A percentile compares a stretch with the other conserved stretches of the same genome.
Conservation (phyloP, 805 yeast genomes). For the Yamadazyma phyllophila region DNA sequence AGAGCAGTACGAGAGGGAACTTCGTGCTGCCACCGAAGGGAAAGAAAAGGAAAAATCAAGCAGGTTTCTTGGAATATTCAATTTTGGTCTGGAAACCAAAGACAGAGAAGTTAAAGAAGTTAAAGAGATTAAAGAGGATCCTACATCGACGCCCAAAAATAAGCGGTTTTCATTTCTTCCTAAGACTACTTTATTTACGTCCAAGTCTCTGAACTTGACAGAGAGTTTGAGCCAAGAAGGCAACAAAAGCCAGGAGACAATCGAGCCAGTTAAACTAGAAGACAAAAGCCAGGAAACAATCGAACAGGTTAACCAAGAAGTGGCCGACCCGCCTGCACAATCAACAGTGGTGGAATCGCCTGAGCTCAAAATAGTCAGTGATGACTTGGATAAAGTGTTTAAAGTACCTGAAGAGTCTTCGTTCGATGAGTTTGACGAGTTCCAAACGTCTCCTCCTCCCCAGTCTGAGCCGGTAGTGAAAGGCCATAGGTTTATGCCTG, state of each 20-base stretch:
- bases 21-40: conserved; percentile 27
- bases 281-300: background rate
- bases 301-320: too few species aligned
- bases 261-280: too few species aligned
- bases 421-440: conserved; percentile 23
- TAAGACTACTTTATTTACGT: conserved; percentile 7
- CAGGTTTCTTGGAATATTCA: conserved; percentile 12
- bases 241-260: background rate
- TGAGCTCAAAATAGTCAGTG: conserved; percentile 7
- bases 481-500: conserved; percentile 11
- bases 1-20: conserved; percentile 35
- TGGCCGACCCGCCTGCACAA: background rate
- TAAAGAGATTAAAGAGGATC: background rate
- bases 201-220: background rate
- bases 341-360: background rate
- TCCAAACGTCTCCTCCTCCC: conserved; percentile 17
- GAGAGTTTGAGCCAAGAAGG: background rate
- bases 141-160: background rate
- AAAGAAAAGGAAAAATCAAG: conserved; percentile 17
- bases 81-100: conserved; percentile 8
- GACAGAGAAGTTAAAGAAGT: background rate
- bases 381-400: conserved; percentile 13
- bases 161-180: conserved; percentile 24
- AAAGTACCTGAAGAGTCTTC: conserved; percentile 6
- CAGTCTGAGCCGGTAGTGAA: conserved; percentile 6